A percentile compares a stretch with the other conserved stretches of the same genome.
Conservation (phyloP, 345 rosid species). For the Mallotus nudiflorus region DNA sequence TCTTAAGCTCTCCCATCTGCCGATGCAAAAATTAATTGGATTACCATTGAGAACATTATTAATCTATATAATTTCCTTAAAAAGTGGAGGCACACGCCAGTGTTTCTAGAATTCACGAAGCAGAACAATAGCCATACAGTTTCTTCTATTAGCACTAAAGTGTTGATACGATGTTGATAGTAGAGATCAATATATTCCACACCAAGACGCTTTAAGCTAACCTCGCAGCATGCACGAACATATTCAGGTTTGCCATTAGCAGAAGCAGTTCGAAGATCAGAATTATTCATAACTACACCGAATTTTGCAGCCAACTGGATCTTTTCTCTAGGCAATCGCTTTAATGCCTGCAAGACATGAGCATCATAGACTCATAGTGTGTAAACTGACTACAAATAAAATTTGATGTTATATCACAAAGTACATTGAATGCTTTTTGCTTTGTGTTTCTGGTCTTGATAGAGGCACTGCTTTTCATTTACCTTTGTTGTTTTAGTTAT, state of each 20-base stretch:
- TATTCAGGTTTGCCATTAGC: constrained; percentile 28
- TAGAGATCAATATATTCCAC: constrained; percentile 17
- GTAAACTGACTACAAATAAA: too few relatives aligned
- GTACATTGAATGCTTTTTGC: too few relatives aligned
- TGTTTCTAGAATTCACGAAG: background rate
- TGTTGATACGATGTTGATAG: constrained; percentile 16
- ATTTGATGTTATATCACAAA: constrained; percentile 27
- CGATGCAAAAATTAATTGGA: too few relatives aligned
- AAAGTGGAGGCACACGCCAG: background rate
- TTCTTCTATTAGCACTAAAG: constrained; percentile 14
- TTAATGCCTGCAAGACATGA: constrained; percentile 26
- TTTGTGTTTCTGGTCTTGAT: constrained; percentile 28
- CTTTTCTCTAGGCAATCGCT: constrained; percentile 32
- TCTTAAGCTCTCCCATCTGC: constrained; percentile 46
- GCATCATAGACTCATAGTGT: too few relatives aligned
- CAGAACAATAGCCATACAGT: background rate
- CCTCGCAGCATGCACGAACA: constrained; percentile 23
- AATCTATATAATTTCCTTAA: background rate
- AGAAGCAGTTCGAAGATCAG: background rate
- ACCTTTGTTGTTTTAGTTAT: too few relatives aligned
- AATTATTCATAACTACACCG: constrained; percentile 4
- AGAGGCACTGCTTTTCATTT: too few relatives aligned
- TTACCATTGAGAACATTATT: too few relatives aligned
- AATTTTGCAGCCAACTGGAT: constrained; percentile 35
- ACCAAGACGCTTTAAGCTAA: constrained; percentile 14